Evolutionary conservation across 176 grass and related monocot species (phyloP), one percentile per base, ranked within the genome.

Genomic region (Eragrostis nindensis): DNA sequence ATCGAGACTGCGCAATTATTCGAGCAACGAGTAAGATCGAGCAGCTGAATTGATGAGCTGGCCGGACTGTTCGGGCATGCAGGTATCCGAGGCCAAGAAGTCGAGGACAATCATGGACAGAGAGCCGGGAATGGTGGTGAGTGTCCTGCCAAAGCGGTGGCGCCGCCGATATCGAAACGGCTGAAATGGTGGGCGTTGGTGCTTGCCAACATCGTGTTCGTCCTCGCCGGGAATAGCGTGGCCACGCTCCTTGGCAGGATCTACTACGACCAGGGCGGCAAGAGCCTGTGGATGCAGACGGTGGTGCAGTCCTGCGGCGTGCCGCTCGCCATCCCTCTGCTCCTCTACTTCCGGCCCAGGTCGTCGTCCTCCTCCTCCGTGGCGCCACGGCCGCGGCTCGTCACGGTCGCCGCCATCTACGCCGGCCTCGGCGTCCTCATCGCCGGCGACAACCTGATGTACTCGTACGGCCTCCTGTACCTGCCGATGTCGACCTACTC

Each of bases 401-500:
- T 25, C 25, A 84, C 87, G 73, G 21, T 94, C 11, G 67, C 80
- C 7, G 67, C 65, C 44, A 87, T 85, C 50, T 94, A 87, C 73
- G 52, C 82, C 30, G 83, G 74, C 44, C 32, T 94, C 60, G 89
- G 92, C 18, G 11, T 94, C 80, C 73, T 87, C 83, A 50, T 85
- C 60, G 75, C 92, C 21, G 86, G 71, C 7, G 84, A 89, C 73
- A 91, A 85, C 89, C 42, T 94, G 42, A 89, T 89, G 92, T 91
- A 91, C 68, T 89, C 89, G 24, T 94, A 91, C 76, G 92, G 89
- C 2, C 86, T 94, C 21, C 76, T 89, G 27, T 94, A 94, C 86
- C 86, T 91, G 72, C 82, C 92, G 8, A 63, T 91, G 52, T 94
- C 84, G 0, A 91, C 92, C 13, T 94, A 82, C 71, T 84, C 92